Base-by-base conservation (phyloP, 108 stramenopile species). In the Cyclotella sp. region DNA sequence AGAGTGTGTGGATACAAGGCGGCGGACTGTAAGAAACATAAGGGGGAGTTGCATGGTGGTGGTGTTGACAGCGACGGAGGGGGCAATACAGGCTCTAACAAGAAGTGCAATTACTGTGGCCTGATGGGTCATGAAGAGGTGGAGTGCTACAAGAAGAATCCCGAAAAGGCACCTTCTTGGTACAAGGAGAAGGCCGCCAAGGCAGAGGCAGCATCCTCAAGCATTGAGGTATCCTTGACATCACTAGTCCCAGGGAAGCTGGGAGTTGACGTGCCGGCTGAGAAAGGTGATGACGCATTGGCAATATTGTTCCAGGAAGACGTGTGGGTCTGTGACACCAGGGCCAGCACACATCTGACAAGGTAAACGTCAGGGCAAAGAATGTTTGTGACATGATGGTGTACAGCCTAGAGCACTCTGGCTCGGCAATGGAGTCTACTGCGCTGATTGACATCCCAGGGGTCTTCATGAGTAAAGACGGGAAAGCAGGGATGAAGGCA, bases 271-370 rank as follows among this genome's bases (percentile, higher is more conserved):
- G 47, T n/a, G n/a, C 18, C 9, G 15, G n/a, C 18, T 16, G 18
- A n/a, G 47, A n/a, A 49, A 49, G 9, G 18, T n/a, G n/a, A n/a
- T n/a, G 47, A n/a, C 18, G 15, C 47, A 9, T 49, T 49, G 15
- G 47, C 15, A 16, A 49, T 45, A 13, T 45, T 45, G 44, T 45
- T 13, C 11, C 11, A 45, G 44, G 13, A 45, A 19, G 52, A 55
- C 55, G 12, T 55, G 11, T 55, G 55, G 55, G 24, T 55, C 24
- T 21, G 55, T 21, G 55, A 55, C 55, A 55, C 55, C 11, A 24
- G 55, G 22, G 55, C 55, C 19, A 24, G 22, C n/a, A 24, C 11
- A 24, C 55, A 55, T 26, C 0, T 22, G n/a, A 55, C 55, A 1
- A 12, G n/a, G 11, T 24, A 24, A 55, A 24, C 6, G n/a, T 26